These are phyloP conservation scores for Margaritispora aquatica DNA, from an alignment of 495 filamentous ascomycete species.

Conservation along the genomic window DNA sequence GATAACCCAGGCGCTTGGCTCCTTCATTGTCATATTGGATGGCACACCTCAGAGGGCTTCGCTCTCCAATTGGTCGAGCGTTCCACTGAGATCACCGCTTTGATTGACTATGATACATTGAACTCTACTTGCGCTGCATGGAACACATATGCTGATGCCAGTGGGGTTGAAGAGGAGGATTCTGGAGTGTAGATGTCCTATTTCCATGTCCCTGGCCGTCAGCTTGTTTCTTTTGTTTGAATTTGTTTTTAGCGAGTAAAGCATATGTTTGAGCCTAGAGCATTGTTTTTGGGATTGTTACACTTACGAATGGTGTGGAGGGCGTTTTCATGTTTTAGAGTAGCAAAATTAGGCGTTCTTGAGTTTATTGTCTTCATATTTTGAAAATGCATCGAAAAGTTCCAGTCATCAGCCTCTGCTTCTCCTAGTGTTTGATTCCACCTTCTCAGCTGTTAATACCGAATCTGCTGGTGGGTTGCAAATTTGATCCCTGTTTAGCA, in stretches of 20 bases:
- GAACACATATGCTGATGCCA: constrained; percentile 19
- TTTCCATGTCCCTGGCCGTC: not conserved
- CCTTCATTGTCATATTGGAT: constrained; percentile 45
- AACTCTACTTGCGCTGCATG: constrained; percentile 29
- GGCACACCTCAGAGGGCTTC: constrained; percentile 52
- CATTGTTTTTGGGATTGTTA: not conserved
- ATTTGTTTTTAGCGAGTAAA: not conserved
- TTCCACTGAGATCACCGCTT: constrained; percentile 31
- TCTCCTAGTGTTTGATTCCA: too few relatives aligned
- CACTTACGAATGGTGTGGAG: too few relatives aligned
- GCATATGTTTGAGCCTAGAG: too few relatives aligned
- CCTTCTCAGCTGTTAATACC: too few relatives aligned
- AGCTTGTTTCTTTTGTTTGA: not conserved
- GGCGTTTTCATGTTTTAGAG: too few relatives aligned
- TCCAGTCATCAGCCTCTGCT: too few relatives aligned
- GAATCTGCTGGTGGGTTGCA: too few relatives aligned
- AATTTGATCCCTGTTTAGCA: too few relatives aligned
- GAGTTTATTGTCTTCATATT: too few relatives aligned
- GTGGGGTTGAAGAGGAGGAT: constrained; percentile 25
- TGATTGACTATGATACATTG: constrained; percentile 26
- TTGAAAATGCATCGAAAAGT: too few relatives aligned
- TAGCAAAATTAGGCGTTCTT: too few relatives aligned
- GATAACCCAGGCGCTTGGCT: constrained; percentile 40
- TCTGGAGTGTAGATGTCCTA: constrained; percentile 25
- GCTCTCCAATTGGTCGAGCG: constrained; percentile 49